Base-by-base conservation (phyloP, 2,329 filamentous ascomycete genomes). In the Keithomyces neogunnii region DNA sequence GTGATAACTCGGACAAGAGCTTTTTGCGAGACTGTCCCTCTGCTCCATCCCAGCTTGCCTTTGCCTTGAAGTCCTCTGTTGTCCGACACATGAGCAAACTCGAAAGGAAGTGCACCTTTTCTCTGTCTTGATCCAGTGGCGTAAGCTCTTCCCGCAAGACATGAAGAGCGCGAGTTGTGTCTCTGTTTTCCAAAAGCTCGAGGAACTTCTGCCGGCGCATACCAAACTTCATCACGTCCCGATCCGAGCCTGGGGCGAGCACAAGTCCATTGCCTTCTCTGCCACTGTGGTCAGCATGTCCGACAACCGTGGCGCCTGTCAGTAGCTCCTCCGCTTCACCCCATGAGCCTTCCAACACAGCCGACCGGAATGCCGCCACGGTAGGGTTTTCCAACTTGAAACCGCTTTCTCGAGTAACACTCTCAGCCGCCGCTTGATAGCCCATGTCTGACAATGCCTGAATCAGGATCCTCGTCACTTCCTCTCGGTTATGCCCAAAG, bases 131-230 rank as follows among this genome's bases (percentile, higher is more conserved):
- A 59, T 88, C 86, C 42, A 97, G 72, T 0, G 93, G 91, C 0
- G 90, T 93, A 50, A 99, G 72, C 71, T 99, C 92, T 56, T 82
- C 84, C 26, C 93, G 83, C 45, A 99, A 77, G n/a, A 96, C 89
- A 62, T 78, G 77, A 52, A 99, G 74, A 6, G 92, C 93, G 48
- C 78, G 77, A 11, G 77, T 77, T 7, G 88, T 80, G 60, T 96
- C 84, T 58, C 83, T 76, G 60, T 77, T 74, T 66, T 97, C 91
- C 43, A 99, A 72, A 7, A 96, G 73, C 70, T 99, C 93, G 32
- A 99, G 74, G 61, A 92, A 99, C 67, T 97, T 97, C 66, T 99
- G 93, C 64, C 95, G 88, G 56, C 92, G 81, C 61, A 99, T 75
- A 74, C 84, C 85, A 66, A 97, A 96, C 45, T 85, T 79, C 86